Evolutionary conservation across 2,329 filamentous ascomycete genomes (phyloP).

Genomic region (Talaromyces sp.): DNA sequence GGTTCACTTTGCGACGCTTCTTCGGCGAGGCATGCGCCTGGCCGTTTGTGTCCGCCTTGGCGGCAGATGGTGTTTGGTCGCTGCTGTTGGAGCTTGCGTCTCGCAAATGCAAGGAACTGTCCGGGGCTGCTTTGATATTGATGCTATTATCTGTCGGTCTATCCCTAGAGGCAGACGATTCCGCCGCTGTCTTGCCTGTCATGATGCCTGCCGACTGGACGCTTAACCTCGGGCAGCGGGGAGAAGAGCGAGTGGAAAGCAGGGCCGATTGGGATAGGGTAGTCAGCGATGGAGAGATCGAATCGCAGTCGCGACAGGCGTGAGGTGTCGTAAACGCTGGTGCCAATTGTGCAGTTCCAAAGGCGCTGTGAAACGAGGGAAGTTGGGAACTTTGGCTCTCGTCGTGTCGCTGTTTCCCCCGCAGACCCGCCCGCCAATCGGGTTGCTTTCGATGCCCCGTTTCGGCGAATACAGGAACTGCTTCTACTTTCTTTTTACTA

Average conservation of each 20-base stretch:
- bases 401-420: background rate
- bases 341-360: background rate
- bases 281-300: background rate
- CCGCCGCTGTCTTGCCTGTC: background rate
- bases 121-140: constrained; percentile 13
- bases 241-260: background rate
- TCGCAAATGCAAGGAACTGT: background rate
- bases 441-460: background rate
- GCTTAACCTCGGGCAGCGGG: background rate
- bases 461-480: background rate
- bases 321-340: background rate
- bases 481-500: background rate
- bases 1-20: constrained; percentile 84
- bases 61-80: constrained; percentile 20
- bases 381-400: background rate
- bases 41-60: constrained; percentile 28
- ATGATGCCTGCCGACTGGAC: background rate
- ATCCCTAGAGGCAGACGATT: constrained; percentile 14
- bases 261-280: background rate
- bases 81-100: background rate
- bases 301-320: background rate
- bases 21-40: constrained; percentile 56
- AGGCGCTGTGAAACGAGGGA: background rate
- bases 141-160: constrained; percentile 15
- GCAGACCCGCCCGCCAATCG: background rate